Conservation (phyloP, 2,329 filamentous ascomycete species). For the Thermothelomyces thermophilus region DNA sequence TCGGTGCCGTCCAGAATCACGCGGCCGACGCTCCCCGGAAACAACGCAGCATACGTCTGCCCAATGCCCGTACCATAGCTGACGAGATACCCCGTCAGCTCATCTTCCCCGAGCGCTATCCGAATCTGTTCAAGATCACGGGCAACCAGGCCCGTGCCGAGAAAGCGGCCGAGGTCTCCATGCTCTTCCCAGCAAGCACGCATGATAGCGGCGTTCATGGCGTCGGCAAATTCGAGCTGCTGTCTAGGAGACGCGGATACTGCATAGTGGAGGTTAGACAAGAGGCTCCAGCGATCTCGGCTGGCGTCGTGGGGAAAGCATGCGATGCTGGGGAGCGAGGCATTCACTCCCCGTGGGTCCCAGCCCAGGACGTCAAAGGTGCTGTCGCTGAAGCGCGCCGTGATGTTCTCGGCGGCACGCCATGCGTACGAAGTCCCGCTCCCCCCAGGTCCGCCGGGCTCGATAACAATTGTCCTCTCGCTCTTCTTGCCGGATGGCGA, state of each 20-base stretch:
- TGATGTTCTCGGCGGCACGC: constrained; percentile 32
- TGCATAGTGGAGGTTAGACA: constrained; percentile 35
- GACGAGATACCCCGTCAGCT: constrained; percentile 43
- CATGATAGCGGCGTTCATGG: constrained; percentile 41
- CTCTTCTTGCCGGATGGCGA: constrained; percentile 31
- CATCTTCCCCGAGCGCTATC: constrained; percentile 38
- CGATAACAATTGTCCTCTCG: constrained; percentile 42
- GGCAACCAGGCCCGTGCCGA: constrained; percentile 41
- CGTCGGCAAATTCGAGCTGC: constrained; percentile 39
- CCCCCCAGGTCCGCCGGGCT: constrained; percentile 46
- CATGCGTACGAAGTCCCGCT: constrained; percentile 40
- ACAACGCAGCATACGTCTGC: constrained; percentile 46
- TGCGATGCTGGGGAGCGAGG: constrained; percentile 37
- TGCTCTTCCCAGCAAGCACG: constrained; percentile 37
- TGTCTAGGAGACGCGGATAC: constrained; percentile 29
- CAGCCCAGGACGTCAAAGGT: constrained; percentile 45
- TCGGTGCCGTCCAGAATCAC: constrained; percentile 45
- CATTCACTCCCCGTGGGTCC: constrained; percentile 49
- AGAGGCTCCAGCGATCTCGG: constrained; percentile 41
- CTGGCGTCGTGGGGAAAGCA: constrained; percentile 42
- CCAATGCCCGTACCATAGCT: constrained; percentile 48
- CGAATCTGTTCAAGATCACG: constrained; percentile 45
- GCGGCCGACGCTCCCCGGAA: constrained; percentile 41
- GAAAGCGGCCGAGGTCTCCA: constrained; percentile 41
- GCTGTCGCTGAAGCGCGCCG: constrained; percentile 37